Evolutionary conservation across 805 yeast species (phyloP), one percentile per base, ranked within the genome.

Genomic region (Saccharomycopsis vini): DNA sequence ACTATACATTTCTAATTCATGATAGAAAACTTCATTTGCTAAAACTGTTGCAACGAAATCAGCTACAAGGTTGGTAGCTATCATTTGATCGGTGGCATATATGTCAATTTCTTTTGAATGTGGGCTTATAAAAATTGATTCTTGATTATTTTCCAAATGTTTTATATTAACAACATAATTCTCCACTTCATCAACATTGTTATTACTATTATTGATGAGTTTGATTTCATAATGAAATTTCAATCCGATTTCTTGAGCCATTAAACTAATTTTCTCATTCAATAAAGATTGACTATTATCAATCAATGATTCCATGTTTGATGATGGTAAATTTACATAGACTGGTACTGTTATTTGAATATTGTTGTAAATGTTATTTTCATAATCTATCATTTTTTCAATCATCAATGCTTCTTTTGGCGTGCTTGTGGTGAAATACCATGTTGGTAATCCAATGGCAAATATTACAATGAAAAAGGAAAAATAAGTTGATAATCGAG

Each of bases 361-460:
- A 22, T 56, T 43, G 15, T 54, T 41, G 39, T 45, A 42, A 52
- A 71, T 50, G 45, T 56, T 42, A 39, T 49, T 20, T 43, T 62
- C 57, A 52, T 61, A 53, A 16, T 50, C 45, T 51, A 63, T 56
- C 38, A 80, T 67, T 35, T 63, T 62, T 1, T 59, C 62, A 10
- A 64, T 54, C 13, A 85, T 85, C 31, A 83, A 63, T 31, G 69
- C 68, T 2, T 86, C 83, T 43, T 88, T 63, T 53, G 77, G 70
- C 16, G 80, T 73, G 2, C 75, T 61, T 3, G 90, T 79, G 16
- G 90, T 79, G 21, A 53, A 46, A 29, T 62, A 53, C 77, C 82
- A 81, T 43, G 78, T 56, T 4, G 89, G 88, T 4, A 70, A 53
- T 2, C 83, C 87, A 18, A 76, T 49, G 2, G 62, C 37, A 4